phyloP scores from a whole-genome alignment of 805 yeast genomes.

The Ascoidea rubescens region DNA sequence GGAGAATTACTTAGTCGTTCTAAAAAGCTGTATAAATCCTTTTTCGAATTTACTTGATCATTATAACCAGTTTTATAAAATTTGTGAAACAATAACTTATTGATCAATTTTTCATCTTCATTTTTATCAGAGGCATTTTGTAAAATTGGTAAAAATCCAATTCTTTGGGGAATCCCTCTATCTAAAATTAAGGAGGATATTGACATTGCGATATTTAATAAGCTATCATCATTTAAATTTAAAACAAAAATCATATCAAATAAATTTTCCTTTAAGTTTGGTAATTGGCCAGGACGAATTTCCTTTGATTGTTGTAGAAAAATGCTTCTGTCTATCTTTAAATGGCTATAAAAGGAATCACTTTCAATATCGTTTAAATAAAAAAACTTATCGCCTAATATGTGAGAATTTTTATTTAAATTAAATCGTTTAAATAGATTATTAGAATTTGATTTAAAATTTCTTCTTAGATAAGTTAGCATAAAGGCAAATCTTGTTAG shows the following conservation, averaged over 20 bases:
- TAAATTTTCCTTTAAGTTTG: constrained; percentile 57
- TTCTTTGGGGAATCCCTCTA: constrained; percentile 57
- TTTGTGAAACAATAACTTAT: constrained; percentile 8
- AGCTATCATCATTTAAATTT: constrained; percentile 38
- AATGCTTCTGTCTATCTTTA: constrained; percentile 28
- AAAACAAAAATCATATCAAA: constrained; percentile 62
- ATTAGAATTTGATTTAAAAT: constrained; percentile 2
- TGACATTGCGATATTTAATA: constrained; percentile 35
- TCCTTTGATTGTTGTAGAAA: constrained; percentile 29
- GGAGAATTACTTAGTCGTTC: not conserved
- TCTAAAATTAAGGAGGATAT: constrained; percentile 35
- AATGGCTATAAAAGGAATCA: constrained; percentile 39
- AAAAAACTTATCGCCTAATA: constrained; percentile 27
- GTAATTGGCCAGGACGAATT: constrained; percentile 42
- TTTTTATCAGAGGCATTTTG: not conserved
- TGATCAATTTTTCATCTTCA: constrained; percentile 11
- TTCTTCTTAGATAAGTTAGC: constrained; percentile 11
- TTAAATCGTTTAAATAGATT: constrained; percentile 4
- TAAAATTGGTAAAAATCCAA: constrained; percentile 62
- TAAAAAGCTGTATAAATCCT: constrained; percentile 12
- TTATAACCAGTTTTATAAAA: constrained; percentile 3
- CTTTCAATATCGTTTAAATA: constrained; percentile 68
- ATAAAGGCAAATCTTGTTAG: constrained; percentile 25
- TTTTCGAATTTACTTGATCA: constrained; percentile 6
- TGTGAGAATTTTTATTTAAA: constrained; percentile 14